Base-by-base conservation (phyloP, 495 filamentous ascomycete genomes). In the Aspergillus saccharolyticus region DNA sequence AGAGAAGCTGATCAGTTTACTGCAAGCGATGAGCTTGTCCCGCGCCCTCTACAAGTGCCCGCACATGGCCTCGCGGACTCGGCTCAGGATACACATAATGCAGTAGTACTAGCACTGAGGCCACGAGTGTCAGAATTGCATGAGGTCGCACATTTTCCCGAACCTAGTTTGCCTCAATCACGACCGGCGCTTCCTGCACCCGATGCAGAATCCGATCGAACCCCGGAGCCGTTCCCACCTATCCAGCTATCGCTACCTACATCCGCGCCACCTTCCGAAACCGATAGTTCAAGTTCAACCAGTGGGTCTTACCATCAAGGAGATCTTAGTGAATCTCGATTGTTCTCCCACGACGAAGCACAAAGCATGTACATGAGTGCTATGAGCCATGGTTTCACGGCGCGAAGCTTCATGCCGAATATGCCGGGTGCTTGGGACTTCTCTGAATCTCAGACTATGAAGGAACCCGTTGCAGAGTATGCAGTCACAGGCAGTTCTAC, bases 331-430 rank as follows among this genome's bases (percentile, higher is more conserved):
- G 75, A 89, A 58, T 97, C 95, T 10, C 89, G 81, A 60, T 67
- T 94, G 16, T 97, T 91, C 67, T 92, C 84, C 53, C 87, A 95
- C 55, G 90, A 95, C 56, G 91, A 97, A 57, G 94, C 94, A 0
- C 87, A 93, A 63, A 97, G 94, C 71, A 88, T 99, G 85, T 97
- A 97, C 61, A 92, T 97, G 83, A 89, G 85, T 63, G 87, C 87
- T 19, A 74, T 88, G 10, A 85, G 82, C 48, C 66, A 74, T 42
- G 66, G 58, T 18, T 63, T 63, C 12, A 52, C 48, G 14, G 69
- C 67, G 47, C 65, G 64, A 57, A 71, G 49, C 64, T 76, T 70
- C 30, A 78, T 65, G 65, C 71, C 68, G 22, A 72, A 70, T 39
- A 85, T 87, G 71, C 85, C 85, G 14, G 85, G 84, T 5, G 77